Evolutionary conservation across 345 rosid genomes (phyloP).

Genomic region (Boechera stricta): DNA sequence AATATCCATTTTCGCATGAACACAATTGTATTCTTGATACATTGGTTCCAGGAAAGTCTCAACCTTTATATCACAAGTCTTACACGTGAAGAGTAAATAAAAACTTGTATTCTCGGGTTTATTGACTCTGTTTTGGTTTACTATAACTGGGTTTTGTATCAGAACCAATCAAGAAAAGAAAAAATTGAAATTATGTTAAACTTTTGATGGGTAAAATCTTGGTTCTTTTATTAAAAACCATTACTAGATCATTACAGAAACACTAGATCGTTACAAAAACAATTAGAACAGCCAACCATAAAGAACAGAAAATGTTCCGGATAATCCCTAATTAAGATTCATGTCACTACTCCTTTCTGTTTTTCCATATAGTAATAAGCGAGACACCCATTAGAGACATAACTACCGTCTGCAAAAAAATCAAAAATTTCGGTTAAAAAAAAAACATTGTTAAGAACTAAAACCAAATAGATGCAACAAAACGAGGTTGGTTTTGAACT

Average conservation of each 20-base stretch:
- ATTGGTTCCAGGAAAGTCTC: not conserved
- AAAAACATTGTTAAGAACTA: not conserved
- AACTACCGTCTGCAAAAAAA: slow-evolving; percentile 70
- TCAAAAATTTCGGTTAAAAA: not conserved
- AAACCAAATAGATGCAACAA: not conserved
- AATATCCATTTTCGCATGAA: not conserved
- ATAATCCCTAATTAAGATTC: not conserved
- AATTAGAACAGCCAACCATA: not conserved
- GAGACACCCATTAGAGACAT: slow-evolving; percentile 90
- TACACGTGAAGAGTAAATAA: not conserved
- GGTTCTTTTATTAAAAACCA: slow-evolving; percentile 1
- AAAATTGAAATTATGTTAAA: not conserved
- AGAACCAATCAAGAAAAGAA: not conserved
- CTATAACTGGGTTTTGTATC: not conserved
- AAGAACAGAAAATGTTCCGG: not conserved
- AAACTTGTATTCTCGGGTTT: not conserved
- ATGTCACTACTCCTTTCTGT: slow-evolving; percentile 48
- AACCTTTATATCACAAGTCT: slow-evolving; percentile 1
- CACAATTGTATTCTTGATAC: slow-evolving; percentile 7
- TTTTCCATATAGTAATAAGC: slow-evolving; percentile 75
- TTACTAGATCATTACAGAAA: not conserved
- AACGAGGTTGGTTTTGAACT: slow-evolving; percentile 32
- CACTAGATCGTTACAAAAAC: not conserved
- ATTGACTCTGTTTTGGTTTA: slow-evolving; percentile 2
- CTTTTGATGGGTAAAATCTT: not conserved